phyloP scores from a whole-genome alignment of 345 rosid genomes.

The Populus ilicifolia region DNA sequence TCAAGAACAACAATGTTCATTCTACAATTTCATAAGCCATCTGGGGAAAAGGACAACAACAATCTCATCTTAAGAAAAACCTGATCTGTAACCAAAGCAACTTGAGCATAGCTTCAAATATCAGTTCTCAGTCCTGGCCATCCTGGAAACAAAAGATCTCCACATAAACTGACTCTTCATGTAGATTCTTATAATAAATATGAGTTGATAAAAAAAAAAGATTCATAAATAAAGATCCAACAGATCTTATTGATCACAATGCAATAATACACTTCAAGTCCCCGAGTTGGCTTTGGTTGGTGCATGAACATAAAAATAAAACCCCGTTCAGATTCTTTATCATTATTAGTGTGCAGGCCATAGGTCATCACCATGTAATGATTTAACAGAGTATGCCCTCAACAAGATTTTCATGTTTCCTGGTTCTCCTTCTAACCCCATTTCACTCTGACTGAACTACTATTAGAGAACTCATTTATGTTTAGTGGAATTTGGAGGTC shows the following conservation, averaged over 20 bases:
- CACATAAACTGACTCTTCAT: neutral
- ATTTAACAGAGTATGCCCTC: neutral
- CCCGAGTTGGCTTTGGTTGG: neutral
- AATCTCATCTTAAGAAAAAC: slow-evolving; percentile 23
- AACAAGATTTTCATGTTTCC: too few relatives aligned
- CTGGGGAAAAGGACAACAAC: slow-evolving; percentile 20
- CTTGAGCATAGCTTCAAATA: neutral
- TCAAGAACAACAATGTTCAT: slow-evolving; percentile 12
- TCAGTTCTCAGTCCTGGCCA: slow-evolving; percentile 30
- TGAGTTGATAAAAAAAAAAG: neutral
- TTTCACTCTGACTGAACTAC: too few relatives aligned
- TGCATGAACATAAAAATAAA: neutral
- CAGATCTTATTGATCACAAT: neutral
- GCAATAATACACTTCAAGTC: neutral
- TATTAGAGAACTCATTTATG: too few relatives aligned
- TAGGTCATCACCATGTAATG: neutral
- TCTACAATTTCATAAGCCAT: slow-evolving; percentile 15
- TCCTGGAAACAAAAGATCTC: slow-evolving; percentile 21
- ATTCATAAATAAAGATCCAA: neutral
- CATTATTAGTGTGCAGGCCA: neutral
- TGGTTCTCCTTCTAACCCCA: too few relatives aligned
- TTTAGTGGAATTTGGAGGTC: too few relatives aligned
- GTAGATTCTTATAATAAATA: neutral
- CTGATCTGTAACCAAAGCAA: slow-evolving; percentile 2
- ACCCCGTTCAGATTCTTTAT: neutral